Conservation (phyloP, 495 filamentous ascomycete species). For the Parachaetomium inaequale region DNA sequence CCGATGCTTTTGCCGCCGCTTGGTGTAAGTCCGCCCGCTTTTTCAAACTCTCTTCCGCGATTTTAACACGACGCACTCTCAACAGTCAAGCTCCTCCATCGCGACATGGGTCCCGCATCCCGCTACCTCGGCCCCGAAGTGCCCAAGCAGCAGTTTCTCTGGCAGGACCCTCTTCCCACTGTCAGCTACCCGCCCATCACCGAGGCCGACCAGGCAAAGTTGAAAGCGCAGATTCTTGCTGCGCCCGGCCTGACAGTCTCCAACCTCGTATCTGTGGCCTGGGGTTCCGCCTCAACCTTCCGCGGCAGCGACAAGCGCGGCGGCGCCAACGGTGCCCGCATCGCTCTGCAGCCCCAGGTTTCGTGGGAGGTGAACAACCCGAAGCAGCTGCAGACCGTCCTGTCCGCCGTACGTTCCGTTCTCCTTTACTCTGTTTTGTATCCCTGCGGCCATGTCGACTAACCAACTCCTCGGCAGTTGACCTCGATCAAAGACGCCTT, state of each 20-base stretch:
- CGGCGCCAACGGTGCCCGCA: conserved; percentile 69
- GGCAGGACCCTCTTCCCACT: conserved; percentile 63
- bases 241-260: conserved; percentile 51
- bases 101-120: conserved; percentile 64
- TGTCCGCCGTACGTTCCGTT: no score
- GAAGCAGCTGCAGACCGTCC: conserved; percentile 56
- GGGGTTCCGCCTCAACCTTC: conserved; percentile 69
- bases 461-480: no score
- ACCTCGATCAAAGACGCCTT: no score
- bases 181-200: conserved; percentile 52
- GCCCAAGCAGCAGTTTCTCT: conserved; percentile 56
- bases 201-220: conserved; percentile 58
- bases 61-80: no score
- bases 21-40: no score
- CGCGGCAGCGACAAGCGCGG: conserved; percentile 72
- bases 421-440: no score
- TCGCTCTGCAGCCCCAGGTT: conserved; percentile 66
- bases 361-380: conserved; percentile 68
- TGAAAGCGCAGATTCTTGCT: conserved; percentile 59
- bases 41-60: no score
- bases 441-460: no score
- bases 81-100: conserved; percentile 75
- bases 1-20: conserved; percentile 61
- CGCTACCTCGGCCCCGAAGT: conserved; percentile 69
- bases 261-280: conserved; percentile 59